Evolutionary conservation across 306 rosid species (phyloP), one percentile per base, ranked within the genome.

Genomic region (Lotus japonicus): DNA sequence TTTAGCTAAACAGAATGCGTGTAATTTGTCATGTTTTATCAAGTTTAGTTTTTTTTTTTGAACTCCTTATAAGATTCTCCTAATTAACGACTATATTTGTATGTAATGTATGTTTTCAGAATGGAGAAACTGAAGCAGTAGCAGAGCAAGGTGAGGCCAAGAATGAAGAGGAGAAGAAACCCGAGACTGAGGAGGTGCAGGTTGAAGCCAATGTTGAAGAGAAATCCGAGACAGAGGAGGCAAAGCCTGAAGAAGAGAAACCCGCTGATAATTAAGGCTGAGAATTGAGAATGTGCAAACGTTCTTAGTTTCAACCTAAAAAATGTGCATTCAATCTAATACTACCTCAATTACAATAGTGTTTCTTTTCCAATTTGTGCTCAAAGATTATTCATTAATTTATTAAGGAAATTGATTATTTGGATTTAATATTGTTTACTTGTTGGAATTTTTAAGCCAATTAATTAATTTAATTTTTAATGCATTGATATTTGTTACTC

Each of bases 331-430:
- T 17, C 50, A 9, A 31, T 31, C 36, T 31, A 5, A 55, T 56
- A 3, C 21, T 36, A n/a, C 57, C 28, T 5, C 41, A 7, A 21
- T 6, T 8, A 51, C 17, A 15, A 58, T 2, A 18, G 1, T 61
- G 11, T 41, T 76, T 61, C 38, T 43, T 33, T 75, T 59, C 51
- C 44, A 68, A 16, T 43, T 18, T 61, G 75, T 68, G 35, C 80
- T 59, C 17, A 21, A 59, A 2, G 14, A 42, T 7, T 31, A 59
- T 75, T 68, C 55, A 67, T 68, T 0, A 21, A 5, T 41, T 49
- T 52, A 11, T 51, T 9, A 52, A 48, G 50, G 49, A 49, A 59
- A 49, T 50, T 66, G 15, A 74, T 50, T 49, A 57, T 45, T 75
- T 39, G 26, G 7, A 19, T 18, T 41, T 41, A 0, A 7, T 31